phyloP scores from a whole-genome alignment of 441 rosid genomes.

The Gossypium davidsonii region DNA sequence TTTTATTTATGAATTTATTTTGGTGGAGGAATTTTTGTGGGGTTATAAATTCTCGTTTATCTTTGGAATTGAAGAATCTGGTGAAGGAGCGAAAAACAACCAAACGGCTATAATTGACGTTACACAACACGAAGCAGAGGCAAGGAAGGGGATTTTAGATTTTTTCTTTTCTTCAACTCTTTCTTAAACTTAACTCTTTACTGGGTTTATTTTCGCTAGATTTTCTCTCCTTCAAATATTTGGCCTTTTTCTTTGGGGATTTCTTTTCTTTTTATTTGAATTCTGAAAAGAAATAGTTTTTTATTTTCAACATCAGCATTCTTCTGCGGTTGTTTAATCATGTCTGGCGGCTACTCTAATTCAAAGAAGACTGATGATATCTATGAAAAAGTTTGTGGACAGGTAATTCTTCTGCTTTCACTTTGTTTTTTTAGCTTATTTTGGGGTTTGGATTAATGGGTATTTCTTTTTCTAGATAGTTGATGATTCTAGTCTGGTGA shows the following conservation, averaged over 20 bases:
- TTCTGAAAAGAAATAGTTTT: slow-evolving; percentile 16
- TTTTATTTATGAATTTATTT: not conserved
- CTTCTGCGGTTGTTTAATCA: slow-evolving; percentile 27
- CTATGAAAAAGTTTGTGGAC: slow-evolving; percentile 67
- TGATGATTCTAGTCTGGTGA: not conserved
- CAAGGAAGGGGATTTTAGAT: not conserved
- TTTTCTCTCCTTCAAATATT: not conserved
- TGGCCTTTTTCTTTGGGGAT: not conserved
- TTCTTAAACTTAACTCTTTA: slow-evolving; percentile 7
- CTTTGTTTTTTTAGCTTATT: slow-evolving; percentile 8
- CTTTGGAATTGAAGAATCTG: slow-evolving; percentile 2
- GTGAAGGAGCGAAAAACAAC: slow-evolving; percentile 19
- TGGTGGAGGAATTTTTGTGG: not conserved
- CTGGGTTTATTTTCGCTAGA: slow-evolving; percentile 7
- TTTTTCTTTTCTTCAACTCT: not conserved
- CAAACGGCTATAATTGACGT: slow-evolving; percentile 54
- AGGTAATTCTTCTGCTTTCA: slow-evolving; percentile 37
- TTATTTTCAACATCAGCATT: not conserved
- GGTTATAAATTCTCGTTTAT: not conserved
- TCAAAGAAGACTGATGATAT: slow-evolving; percentile 85
- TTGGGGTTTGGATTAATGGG: not conserved
- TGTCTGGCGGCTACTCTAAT: slow-evolving; percentile 67
- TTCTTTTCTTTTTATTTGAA: slow-evolving; percentile 10
- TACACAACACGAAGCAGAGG: slow-evolving; percentile 12
- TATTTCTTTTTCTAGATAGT: not conserved